These are phyloP conservation scores for Inonotus obliquus DNA, from an alignment of 1,284 basidiomycete genomes.

Conservation along the genomic window DNA sequence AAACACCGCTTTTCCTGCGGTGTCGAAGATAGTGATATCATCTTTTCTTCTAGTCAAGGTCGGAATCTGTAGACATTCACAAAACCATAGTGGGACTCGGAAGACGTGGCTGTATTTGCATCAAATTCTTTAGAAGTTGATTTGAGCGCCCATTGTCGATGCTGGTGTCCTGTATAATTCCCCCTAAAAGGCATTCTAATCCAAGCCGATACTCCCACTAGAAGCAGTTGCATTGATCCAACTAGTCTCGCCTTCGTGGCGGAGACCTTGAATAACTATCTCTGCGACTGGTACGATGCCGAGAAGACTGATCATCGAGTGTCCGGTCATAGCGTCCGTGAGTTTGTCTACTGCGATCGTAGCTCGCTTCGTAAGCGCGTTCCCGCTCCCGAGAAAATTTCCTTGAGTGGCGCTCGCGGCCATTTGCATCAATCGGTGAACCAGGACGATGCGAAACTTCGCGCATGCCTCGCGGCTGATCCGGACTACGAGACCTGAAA, in stretches of 20 bases:
- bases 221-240: background rate
- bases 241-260: slow-evolving; percentile 1
- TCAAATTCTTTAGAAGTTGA: slow-evolving; percentile 3
- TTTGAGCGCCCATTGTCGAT: background rate
- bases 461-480: background rate
- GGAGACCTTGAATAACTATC: slow-evolving; percentile 3
- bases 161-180: background rate
- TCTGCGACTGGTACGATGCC: background rate
- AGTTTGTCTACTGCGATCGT: slow-evolving; percentile 5
- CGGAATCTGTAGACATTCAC: background rate
- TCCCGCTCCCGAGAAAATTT: slow-evolving; percentile 4
- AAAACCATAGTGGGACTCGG: background rate
- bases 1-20: background rate
- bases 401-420: background rate
- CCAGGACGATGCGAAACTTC: background rate
- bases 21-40: background rate
- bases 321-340: background rate
- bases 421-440: background rate
- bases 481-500: slow-evolving; percentile 3
- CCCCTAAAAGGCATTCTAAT: background rate
- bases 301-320: slow-evolving; percentile 2
- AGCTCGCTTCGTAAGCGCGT: slow-evolving; percentile 1
- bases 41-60: background rate
- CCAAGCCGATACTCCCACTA: background rate
- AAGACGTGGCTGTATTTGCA: background rate